These are phyloP conservation scores for Niveomyces coronatus DNA, from an alignment of 2,329 filamentous ascomycete species.

Conservation along the genomic window DNA sequence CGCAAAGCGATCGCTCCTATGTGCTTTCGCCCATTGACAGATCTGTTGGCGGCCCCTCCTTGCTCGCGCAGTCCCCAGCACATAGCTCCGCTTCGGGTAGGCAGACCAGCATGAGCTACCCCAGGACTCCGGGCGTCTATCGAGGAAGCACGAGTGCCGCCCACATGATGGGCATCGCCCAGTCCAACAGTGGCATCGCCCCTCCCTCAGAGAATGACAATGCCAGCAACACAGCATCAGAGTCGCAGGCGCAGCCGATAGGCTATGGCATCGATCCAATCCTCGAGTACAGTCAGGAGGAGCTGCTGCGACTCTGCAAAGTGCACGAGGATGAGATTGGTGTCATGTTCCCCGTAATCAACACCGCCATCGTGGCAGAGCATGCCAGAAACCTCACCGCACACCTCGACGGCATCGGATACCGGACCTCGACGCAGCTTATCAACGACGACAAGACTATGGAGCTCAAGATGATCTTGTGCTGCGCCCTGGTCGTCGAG, in stretches of 20 bases:
- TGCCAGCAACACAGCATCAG: conserved; percentile 45
- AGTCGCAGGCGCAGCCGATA: not conserved
- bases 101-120: conserved; percentile 28
- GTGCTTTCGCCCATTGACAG: conserved; percentile 34
- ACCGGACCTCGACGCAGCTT: conserved; percentile 22
- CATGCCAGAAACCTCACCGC: conserved; percentile 61
- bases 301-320: conserved; percentile 67
- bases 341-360: conserved; percentile 81
- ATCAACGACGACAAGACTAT: conserved; percentile 48
- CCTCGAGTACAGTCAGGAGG: conserved; percentile 66
- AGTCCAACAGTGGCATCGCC: conserved; percentile 65
- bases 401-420: conserved; percentile 52
- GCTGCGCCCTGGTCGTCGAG: conserved; percentile 67
- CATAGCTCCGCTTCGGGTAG: conserved; percentile 26
- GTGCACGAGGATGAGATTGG: conserved; percentile 86
- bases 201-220: conserved; percentile 59
- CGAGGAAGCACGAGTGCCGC: conserved; percentile 77
- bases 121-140: conserved; percentile 54
- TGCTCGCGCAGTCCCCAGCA: conserved; percentile 27
- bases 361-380: conserved; percentile 59
- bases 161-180: conserved; percentile 79
- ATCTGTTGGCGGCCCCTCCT: too few species aligned
- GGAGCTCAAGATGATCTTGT: conserved; percentile 74
- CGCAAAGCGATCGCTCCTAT: conserved; percentile 33
- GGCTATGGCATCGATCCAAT: conserved; percentile 52